Conservation (phyloP, 1,139 yeast species). For the Kodamaea sp. region DNA sequence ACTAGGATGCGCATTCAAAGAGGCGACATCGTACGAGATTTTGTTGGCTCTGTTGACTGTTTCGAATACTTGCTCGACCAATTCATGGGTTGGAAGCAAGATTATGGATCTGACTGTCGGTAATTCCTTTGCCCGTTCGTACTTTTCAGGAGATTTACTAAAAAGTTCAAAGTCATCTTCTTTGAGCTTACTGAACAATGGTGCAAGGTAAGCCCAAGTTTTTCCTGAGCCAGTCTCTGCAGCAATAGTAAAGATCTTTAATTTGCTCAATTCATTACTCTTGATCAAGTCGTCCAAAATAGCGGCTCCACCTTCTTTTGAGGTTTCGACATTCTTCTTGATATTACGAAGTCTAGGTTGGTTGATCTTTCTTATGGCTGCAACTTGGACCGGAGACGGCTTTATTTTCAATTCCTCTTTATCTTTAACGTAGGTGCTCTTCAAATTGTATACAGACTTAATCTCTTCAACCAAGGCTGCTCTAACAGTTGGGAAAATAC, state of each 20-base stretch:
- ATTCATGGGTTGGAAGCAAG: constrained; percentile 84
- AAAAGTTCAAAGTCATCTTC: constrained; percentile 48
- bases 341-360: constrained; percentile 27
- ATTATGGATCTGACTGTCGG: constrained; percentile 68
- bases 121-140: constrained; percentile 27
- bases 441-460: constrained; percentile 45
- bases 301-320: constrained; percentile 19
- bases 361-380: constrained; percentile 46
- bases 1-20: constrained; percentile 18
- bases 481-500: constrained; percentile 68
- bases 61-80: constrained; percentile 74
- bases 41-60: constrained; percentile 47
- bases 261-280: constrained; percentile 35
- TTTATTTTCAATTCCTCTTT: constrained; percentile 34
- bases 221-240: constrained; percentile 98
- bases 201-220: constrained; percentile 86
- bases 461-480: constrained; percentile 63
- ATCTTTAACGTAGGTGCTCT: constrained; percentile 33
- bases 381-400: constrained; percentile 49
- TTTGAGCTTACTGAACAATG: constrained; percentile 66
- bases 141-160: constrained; percentile 27
- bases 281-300: constrained; percentile 30
- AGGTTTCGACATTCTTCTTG: constrained; percentile 18
- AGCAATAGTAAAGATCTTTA: constrained; percentile 76
- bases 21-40: constrained; percentile 22